Evolutionary conservation across 352 stramenopile genomes (phyloP).

Genomic region (Pythium sp.): DNA sequence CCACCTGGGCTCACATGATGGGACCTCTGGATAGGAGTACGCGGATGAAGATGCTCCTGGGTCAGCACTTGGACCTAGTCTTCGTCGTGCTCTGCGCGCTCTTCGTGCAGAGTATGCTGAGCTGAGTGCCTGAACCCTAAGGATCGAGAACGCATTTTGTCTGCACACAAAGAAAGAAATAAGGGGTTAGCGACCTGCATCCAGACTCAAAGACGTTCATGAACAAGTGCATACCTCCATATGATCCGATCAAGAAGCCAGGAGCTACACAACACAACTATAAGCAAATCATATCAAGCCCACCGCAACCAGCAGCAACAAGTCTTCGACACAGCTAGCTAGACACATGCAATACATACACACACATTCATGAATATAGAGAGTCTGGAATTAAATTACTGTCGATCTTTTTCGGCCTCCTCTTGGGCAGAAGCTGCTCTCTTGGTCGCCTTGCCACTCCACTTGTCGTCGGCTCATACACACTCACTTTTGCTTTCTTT

Average conservation of each 20-base stretch:
- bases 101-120: slow-evolving; percentile 9
- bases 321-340: not conserved
- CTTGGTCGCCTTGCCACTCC: not conserved
- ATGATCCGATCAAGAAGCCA: not conserved
- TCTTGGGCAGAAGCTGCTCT: not conserved
- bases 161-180: not conserved
- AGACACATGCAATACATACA: not conserved
- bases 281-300: not conserved
- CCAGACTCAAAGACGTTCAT: not conserved
- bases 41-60: slow-evolving; percentile 10
- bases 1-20: not conserved
- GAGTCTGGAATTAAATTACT: slow-evolving; percentile 13
- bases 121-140: not conserved
- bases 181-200: not conserved
- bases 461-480: slow-evolving; percentile 1
- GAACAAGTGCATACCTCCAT: not conserved
- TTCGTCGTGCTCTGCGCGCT: slow-evolving; percentile 12
- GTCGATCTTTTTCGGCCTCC: not conserved
- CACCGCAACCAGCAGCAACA: not conserved
- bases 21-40: not conserved
- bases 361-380: slow-evolving; percentile 8
- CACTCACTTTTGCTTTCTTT: slow-evolving; percentile 4
- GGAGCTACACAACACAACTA: not conserved
- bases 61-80: slow-evolving; percentile 25
- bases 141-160: not conserved